Evolutionary conservation across 768 basidiomycete genomes (phyloP).

Genomic region (Lactarius quietus): DNA sequence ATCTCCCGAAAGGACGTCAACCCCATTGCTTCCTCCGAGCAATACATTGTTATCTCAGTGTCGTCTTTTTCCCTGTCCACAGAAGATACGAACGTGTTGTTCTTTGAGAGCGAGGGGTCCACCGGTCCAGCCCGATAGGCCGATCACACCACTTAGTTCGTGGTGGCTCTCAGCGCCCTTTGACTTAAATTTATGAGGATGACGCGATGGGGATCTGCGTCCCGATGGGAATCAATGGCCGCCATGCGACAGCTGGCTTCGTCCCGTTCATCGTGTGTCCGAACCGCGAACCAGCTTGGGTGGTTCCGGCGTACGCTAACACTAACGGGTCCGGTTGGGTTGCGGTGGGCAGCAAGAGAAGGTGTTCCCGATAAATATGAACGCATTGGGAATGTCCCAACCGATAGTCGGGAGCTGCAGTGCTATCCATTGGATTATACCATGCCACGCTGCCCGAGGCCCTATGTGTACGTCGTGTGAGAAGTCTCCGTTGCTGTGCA

Average conservation of each 20-base stretch:
- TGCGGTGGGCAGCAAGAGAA: conserved; percentile 9
- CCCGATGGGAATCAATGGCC: conserved; percentile 37
- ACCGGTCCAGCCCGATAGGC: conserved; percentile 47
- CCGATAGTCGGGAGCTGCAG: conserved; percentile 38
- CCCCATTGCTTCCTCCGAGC: conserved; percentile 34
- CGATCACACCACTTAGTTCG: conserved; percentile 43
- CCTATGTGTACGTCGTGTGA: conserved; percentile 29
- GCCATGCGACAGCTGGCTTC: conserved; percentile 35
- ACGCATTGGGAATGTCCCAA: conserved; percentile 47
- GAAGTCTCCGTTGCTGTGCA: too few species aligned
- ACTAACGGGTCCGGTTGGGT: conserved; percentile 34
- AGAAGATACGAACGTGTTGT: conserved; percentile 40
- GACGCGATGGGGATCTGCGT: conserved; percentile 37
- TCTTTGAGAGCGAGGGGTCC: conserved; percentile 35
- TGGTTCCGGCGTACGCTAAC: conserved; percentile 32
- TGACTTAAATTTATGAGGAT: conserved; percentile 45
- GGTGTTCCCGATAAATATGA: conserved; percentile 13
- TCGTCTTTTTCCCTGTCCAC: conserved; percentile 43
- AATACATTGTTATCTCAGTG: conserved; percentile 36
- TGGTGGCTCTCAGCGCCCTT: conserved; percentile 43
- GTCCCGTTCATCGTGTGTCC: conserved; percentile 36
- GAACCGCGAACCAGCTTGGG: conserved; percentile 45
- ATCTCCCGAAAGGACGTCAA: conserved; percentile 34
- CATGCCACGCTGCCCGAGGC: conserved; percentile 43
- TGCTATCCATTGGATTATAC: conserved; percentile 36